Percentiles rank a stretch among this genome's conserved stretches.
phyloP scores from a whole-genome alignment of 2,329 filamentous ascomycete genomes.

The Botrytis pseudocinerea region DNA sequence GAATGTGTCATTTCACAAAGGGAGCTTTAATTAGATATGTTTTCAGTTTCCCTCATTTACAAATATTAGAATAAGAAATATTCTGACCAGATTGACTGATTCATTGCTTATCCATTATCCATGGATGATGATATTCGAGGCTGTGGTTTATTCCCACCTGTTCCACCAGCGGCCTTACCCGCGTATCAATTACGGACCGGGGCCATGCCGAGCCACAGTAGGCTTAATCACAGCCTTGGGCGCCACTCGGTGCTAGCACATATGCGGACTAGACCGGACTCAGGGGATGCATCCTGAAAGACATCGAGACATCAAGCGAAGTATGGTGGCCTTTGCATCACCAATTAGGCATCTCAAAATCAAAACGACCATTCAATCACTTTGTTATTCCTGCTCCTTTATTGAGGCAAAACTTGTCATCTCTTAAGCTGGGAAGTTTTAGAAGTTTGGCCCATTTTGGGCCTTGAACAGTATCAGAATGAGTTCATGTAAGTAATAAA shows the following conservation, averaged over 20 bases:
- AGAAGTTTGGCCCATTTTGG: slow-evolving; percentile 39
- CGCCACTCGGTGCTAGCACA: background rate
- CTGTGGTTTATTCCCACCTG: slow-evolving; percentile 1
- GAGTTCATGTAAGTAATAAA: slow-evolving; percentile 40
- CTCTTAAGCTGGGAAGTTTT: slow-evolving; percentile 28
- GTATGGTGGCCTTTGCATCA: slow-evolving; percentile 25
- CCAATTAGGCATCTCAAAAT: slow-evolving; percentile 15
- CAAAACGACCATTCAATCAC: slow-evolving; percentile 7
- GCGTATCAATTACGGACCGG: background rate
- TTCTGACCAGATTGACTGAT: background rate
- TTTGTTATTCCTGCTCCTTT: background rate
- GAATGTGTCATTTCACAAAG: slow-evolving; percentile 13
- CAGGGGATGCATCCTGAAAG: background rate
- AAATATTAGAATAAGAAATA: background rate
- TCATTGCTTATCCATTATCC: slow-evolving; percentile 5
- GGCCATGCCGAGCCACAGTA: background rate
- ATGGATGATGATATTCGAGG: slow-evolving; percentile 8
- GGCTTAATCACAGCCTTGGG: background rate
- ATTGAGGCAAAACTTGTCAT: background rate
- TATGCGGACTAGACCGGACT: background rate
- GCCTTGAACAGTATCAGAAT: slow-evolving; percentile 37
- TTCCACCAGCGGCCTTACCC: background rate
- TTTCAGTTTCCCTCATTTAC: background rate
- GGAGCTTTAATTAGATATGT: background rate
- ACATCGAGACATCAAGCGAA: slow-evolving; percentile 22